Evolutionary conservation across 2,329 filamentous ascomycete species (phyloP).

Genomic region (Paecilomyces dactylethromorphus): DNA sequence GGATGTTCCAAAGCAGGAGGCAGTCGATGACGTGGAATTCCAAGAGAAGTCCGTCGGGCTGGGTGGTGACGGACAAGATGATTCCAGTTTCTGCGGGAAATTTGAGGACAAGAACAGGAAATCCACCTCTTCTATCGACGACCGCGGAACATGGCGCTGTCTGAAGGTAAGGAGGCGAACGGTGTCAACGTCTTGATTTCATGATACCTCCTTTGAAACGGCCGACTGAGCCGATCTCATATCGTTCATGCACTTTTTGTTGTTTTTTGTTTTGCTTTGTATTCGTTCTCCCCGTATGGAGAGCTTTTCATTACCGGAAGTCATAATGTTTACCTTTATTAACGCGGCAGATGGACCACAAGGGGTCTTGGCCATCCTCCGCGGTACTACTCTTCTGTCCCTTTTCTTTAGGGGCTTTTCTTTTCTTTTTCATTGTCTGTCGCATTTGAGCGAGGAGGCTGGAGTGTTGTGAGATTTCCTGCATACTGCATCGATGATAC

Average conservation of each 20-base stretch:
- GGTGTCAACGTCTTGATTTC: neutral
- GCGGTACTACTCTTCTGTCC: neutral
- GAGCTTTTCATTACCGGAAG: neutral
- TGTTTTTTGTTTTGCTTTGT: too few relatives aligned
- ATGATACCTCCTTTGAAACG: neutral
- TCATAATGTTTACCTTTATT: neutral
- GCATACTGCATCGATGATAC: slow-evolving; percentile 4
- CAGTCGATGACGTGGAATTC: neutral
- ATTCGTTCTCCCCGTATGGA: neutral
- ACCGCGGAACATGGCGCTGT: neutral
- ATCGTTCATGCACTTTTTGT: neutral
- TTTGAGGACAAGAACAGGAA: neutral
- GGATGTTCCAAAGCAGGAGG: slow-evolving; percentile 32
- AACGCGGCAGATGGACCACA: neutral
- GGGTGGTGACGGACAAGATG: slow-evolving; percentile 2
- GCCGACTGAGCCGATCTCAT: neutral
- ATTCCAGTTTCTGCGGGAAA: neutral
- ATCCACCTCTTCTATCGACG: neutral
- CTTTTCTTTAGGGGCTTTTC: neutral
- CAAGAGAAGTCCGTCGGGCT: slow-evolving; percentile 16
- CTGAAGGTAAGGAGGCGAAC: neutral
- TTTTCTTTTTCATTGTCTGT: neutral
- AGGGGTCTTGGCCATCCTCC: neutral
- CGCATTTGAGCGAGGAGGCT: neutral
- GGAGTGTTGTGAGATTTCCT: neutral